A percentile compares a stretch with the other conserved stretches of the same genome.
Evolutionary conservation across 2,329 filamentous ascomycete species (phyloP).

Genomic region (Colletotrichum kahawae): DNA sequence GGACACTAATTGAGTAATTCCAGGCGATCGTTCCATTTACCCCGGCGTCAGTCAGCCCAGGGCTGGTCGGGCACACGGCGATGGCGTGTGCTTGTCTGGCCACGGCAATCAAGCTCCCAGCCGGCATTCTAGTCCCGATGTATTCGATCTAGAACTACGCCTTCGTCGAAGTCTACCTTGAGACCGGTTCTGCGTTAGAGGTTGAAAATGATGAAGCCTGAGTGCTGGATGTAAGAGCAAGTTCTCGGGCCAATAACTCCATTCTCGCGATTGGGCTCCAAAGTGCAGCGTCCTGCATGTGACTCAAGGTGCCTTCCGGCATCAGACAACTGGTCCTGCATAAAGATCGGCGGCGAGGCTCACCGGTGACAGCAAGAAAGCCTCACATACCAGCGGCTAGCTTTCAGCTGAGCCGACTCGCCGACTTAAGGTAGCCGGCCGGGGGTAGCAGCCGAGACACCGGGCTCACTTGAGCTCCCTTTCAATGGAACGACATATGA

Average conservation of each 20-base stretch:
- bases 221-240: accelerated
- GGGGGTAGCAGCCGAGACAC: neutral
- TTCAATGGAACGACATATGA: neutral
- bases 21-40: neutral
- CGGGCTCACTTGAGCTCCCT: neutral
- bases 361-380: neutral
- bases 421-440: neutral
- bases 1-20: neutral
- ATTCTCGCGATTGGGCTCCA: neutral
- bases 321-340: neutral
- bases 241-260: accelerated
- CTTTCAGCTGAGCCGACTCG: neutral
- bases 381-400: neutral
- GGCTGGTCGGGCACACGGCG: neutral
- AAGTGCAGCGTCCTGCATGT: neutral
- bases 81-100: neutral
- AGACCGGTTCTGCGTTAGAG: neutral
- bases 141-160: neutral
- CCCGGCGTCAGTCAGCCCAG: neutral
- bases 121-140: neutral
- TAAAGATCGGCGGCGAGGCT: neutral
- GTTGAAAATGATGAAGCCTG: accelerated
- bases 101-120: neutral
- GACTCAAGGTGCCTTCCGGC: neutral
- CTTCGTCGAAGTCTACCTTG: neutral